Base-by-base conservation (phyloP, 1,284 basidiomycete species). In the Sutorius eximius region DNA sequence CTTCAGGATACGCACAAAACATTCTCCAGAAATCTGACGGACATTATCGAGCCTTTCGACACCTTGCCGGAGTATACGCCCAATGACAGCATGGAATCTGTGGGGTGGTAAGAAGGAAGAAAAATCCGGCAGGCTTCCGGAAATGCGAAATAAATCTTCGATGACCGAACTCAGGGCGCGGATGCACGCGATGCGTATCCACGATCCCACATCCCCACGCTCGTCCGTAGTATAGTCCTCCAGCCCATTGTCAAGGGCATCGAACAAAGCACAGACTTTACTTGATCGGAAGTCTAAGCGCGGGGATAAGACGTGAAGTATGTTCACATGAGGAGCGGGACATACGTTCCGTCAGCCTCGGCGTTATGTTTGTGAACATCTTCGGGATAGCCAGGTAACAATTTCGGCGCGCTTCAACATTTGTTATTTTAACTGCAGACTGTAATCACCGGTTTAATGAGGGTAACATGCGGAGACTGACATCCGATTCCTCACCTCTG, bases 171-270 rank as follows among this genome's bases (percentile, higher is more conserved):
- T 75, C 58, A 93, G 65, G 16, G 87, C 85, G 47, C 79, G 78
- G 58, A 93, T 77, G 66, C 85, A 86, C 40, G 85, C 78, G n/a
- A 90, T 79, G 48, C 97, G 88, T 30, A 97, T 83, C 95, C 95
- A 98, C 0, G 95, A 98, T 29, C 97, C 97, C 24, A 99, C 91
- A 67, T 99, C 97, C 5, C 97, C 97, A 54, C 97, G 83, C 71
- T 97, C 91, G 68, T 99, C 97, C 32, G 84, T 86, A 2, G 93
- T 88, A 67, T 98, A 98, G 75, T 99, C 96, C 16, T 83, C 78
- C 38, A 99, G 71, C 2, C 93, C 94, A 13, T 65, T 67, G 20
- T 88, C 71, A 44, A 91, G 66, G 22, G 79, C 76, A 52, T 82
- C 75, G 52, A 82, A 75, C 54, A 88, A 66, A 16, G 73, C 62